These are phyloP conservation scores for Coemansia umbellata DNA, from an alignment of 192 early-diverging fungal genomes.

Conservation along the genomic window DNA sequence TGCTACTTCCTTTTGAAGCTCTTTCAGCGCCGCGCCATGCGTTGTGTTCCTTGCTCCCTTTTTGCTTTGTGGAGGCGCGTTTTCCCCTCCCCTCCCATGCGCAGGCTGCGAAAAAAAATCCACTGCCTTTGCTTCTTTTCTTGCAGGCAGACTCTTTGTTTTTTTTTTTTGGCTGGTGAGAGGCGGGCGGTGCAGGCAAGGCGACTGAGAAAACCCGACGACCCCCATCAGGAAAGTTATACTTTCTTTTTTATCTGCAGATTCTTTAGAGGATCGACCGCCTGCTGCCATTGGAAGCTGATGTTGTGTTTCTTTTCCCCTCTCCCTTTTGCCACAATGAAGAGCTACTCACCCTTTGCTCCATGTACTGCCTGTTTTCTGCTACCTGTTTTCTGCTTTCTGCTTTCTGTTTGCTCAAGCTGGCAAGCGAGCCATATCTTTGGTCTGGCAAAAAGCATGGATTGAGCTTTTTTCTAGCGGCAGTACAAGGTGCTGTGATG, in stretches of 20 bases:
- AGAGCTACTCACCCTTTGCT: too few species aligned
- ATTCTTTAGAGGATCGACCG: conserved; percentile 1
- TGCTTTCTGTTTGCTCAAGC: too few species aligned
- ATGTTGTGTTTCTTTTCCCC: background rate
- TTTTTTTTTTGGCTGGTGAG: background rate
- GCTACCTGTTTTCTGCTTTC: too few species aligned
- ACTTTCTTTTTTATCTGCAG: background rate
- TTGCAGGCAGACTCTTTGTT: background rate
- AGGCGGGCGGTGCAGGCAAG: too few species aligned
- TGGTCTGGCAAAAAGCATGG: too few species aligned
- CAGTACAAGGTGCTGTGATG: too few species aligned
- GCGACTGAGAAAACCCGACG: too few species aligned
- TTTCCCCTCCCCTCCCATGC: conserved; percentile 3
- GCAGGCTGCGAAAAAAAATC: background rate
- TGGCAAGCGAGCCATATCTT: too few species aligned
- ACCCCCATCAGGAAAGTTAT: too few species aligned
- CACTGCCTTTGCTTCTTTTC: background rate
- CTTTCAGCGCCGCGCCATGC: background rate
- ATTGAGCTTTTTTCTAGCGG: too few species aligned
- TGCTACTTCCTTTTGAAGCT: too few species aligned
- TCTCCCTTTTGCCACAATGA: background rate
- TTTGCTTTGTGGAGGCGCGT: conserved; percentile 10
- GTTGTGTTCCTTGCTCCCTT: conserved; percentile 1
- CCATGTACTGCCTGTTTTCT: too few species aligned
- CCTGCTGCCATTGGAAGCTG: conserved; percentile 3